These are phyloP conservation scores for Rhizopogon roseolus DNA, from an alignment of 768 basidiomycete species.

Conservation along the genomic window DNA sequence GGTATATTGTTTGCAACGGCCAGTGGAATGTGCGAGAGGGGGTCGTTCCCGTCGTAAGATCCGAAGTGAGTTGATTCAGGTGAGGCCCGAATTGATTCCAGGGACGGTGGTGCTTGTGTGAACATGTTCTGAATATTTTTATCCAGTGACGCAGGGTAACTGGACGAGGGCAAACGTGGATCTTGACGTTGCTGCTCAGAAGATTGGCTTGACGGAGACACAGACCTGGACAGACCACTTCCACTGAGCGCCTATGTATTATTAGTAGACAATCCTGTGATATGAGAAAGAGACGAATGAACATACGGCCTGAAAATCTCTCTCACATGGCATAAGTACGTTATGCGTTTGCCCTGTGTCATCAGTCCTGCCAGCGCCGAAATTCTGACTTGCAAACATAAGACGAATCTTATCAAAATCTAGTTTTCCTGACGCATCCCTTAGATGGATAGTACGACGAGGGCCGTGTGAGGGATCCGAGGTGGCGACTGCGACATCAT, in stretches of 20 bases:
- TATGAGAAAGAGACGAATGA: too few relatives aligned
- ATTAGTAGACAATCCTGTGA: neutral
- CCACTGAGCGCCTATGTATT: neutral
- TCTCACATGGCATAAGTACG: neutral
- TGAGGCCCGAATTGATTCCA: too few relatives aligned
- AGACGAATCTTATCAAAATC: conserved; percentile 26
- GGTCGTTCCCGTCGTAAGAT: neutral
- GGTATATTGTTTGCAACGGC: too few relatives aligned
- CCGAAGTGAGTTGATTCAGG: too few relatives aligned
- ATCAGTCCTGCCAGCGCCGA: neutral
- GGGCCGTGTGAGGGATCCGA: neutral
- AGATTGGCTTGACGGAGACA: neutral
- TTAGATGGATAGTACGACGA: conserved; percentile 8
- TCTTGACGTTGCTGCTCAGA: neutral
- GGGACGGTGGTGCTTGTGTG: too few relatives aligned
- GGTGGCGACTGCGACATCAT: conserved; percentile 4
- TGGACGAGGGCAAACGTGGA: neutral
- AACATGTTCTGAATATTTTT: neutral
- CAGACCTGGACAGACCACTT: neutral
- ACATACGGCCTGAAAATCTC: neutral
- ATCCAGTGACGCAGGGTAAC: neutral
- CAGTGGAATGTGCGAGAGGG: neutral
- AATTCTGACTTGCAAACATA: conserved; percentile 19
- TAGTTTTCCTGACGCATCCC: conserved; percentile 25
- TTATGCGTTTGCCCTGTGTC: too few relatives aligned